Percentiles rank a stretch among this genome's conserved stretches.
Conservation (phyloP, 148 eudicot species). For the Mesembryanthemum crystallinum region DNA sequence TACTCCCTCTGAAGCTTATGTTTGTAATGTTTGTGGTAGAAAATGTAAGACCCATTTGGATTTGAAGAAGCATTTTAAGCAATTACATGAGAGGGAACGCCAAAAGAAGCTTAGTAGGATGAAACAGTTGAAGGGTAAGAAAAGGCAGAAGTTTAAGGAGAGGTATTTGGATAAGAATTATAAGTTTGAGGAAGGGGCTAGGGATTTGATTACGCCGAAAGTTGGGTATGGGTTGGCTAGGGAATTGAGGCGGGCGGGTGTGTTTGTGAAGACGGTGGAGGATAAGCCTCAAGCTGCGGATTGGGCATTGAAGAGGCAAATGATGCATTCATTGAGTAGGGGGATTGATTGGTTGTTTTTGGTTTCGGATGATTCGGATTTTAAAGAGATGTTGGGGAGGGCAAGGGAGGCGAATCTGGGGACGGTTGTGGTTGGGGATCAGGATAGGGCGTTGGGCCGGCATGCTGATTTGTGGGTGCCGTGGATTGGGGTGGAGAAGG, state of each 20-base stretch:
- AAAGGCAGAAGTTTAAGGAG: conserved; percentile 63
- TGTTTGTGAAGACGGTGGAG: conserved; percentile 71
- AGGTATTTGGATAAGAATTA: conserved; percentile 48
- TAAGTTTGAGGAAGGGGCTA: conserved; percentile 67
- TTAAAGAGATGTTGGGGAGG: conserved; percentile 68
- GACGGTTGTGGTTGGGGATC: conserved; percentile 82
- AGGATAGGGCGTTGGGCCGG: conserved; percentile 61
- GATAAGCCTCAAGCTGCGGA: conserved; percentile 94
- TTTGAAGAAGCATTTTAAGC: conserved; percentile 63
- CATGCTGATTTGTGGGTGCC: conserved; percentile 77
- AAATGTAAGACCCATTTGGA: conserved; percentile 62
- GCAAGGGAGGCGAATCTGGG: conserved; percentile 70
- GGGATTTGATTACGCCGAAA: conserved; percentile 51
- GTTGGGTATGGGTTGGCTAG: conserved; percentile 62
- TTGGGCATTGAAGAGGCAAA: conserved; percentile 76
- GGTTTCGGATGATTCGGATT: conserved; percentile 82
- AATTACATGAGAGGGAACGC: conserved; percentile 68
- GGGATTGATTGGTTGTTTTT: conserved; percentile 74
- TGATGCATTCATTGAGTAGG: conserved; percentile 57
- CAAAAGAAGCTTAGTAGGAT: conserved; percentile 65
- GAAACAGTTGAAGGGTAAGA: conserved; percentile 72
- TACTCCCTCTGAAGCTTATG: conserved; percentile 37
- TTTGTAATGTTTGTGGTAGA: conserved; percentile 70
- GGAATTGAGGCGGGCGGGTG: conserved; percentile 76
- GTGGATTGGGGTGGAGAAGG: conserved; percentile 65